Evolutionary conservation across 2,329 filamentous ascomycete species (phyloP), one percentile per base, ranked within the genome.

Genomic region (Penicillium aurantiogriseum): DNA sequence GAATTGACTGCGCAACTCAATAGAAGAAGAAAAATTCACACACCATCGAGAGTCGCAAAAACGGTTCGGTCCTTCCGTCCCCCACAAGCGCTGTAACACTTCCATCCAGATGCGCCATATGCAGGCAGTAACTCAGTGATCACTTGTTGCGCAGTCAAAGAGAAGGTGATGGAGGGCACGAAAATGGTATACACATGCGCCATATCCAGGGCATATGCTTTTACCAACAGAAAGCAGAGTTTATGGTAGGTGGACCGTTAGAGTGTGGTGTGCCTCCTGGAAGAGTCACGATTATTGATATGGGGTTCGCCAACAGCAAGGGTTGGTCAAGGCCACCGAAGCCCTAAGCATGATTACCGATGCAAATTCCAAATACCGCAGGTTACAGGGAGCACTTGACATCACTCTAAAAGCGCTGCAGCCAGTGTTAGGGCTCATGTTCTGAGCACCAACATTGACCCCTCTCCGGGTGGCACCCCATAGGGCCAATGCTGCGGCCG

Each of bases 221-320:
- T 56, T 56, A 54, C 63, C 69, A 69, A 67, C 67, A 67, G 52
- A 49, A 52, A 57, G 49, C 53, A 55, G 56, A 49, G 63, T 67
- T 67, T 64, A 66, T 63, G 66, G 64, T 62, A 66, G 64, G 67
- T 64, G 69, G 65, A 67, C 69, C 64, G 67, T 66, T 54, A 60
- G 51, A 60, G 60, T 58, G 60, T 58, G 56, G 59, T 55, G 60
- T 54, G 54, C 46, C 57, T 56, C 53, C 58, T 51, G 51, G 51
- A 51, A 47, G 53, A 35, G 29, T 27, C 27, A 33, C 21, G 29
- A 21, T 45, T 36, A 36, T 19, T 36, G 21, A 36, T 27, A 36
- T 52, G 39, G 43, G 49, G 51, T 57, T 50, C 29, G 38, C 45
- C 15, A 54, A 39, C 9, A 43, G 21, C 42, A 54, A 40, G 46